Percentiles rank a stretch among this genome's conserved stretches.
These are phyloP conservation scores for Rutstroemia sydowiana DNA, from an alignment of 2,329 filamentous ascomycete species.

Conservation along the genomic window DNA sequence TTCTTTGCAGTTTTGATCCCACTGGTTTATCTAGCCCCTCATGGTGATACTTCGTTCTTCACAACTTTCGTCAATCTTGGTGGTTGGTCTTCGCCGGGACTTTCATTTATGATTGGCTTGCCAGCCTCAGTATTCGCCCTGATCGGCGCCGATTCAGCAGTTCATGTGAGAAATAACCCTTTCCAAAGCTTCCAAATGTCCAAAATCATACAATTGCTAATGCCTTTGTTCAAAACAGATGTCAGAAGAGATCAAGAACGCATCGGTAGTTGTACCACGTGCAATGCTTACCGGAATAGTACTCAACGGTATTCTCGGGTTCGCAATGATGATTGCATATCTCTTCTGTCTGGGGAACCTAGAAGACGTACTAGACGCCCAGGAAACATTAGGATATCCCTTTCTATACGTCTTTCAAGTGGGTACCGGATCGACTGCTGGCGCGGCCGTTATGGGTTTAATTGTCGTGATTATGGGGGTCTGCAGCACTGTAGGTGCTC, in stretches of 20 bases:
- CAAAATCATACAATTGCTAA: neutral
- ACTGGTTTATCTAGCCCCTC: constrained; percentile 4
- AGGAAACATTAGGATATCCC: constrained; percentile 30
- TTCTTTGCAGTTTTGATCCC: neutral
- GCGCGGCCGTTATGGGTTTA: neutral
- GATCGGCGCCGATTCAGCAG: neutral
- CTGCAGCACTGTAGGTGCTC: constrained; percentile 12
- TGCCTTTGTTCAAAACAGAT: neutral
- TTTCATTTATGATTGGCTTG: neutral
- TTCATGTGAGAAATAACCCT: too few relatives aligned
- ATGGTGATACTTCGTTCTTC: constrained; percentile 6
- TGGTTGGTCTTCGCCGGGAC: neutral
- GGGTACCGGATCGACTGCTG: neutral
- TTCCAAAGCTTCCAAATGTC: too few relatives aligned
- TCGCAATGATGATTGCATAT: constrained; percentile 30
- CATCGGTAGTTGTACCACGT: constrained; percentile 37
- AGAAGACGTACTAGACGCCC: constrained; percentile 2
- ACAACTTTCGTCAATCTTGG: neutral
- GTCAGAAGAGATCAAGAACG: constrained; percentile 40
- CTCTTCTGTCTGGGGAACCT: constrained; percentile 30
- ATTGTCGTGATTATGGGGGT: neutral
- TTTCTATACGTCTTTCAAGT: neutral
- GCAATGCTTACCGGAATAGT: constrained; percentile 40
- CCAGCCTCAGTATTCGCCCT: too few relatives aligned
- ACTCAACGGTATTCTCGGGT: constrained; percentile 40